Evolutionary conservation across 148 eudicot genomes (phyloP).

Genomic region (Chenopodium suecicum): DNA sequence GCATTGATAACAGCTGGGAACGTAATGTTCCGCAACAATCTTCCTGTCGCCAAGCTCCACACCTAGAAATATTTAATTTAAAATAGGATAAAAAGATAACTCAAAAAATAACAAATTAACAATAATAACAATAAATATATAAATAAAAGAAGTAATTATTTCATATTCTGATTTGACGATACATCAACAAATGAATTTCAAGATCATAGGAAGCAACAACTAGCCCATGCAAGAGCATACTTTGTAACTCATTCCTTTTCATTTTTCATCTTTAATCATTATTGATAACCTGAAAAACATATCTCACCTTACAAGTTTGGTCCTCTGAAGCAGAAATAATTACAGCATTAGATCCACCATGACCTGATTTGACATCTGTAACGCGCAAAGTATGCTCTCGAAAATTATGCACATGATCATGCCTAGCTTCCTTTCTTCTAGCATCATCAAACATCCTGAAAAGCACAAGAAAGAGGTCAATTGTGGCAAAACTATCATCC

Average conservation of each 20-base stretch:
- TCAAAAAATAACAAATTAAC: no score
- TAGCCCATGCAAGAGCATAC: not conserved
- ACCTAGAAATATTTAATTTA: conserved; percentile 37
- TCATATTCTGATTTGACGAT: no score
- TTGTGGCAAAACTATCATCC: not conserved
- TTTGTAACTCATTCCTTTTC: not conserved
- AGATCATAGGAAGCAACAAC: no score
- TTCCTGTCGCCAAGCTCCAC: conserved; percentile 76
- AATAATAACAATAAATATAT: no score
- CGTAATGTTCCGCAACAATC: conserved; percentile 58
- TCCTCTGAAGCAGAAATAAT: conserved; percentile 90
- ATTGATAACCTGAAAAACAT: not conserved
- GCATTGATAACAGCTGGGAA: conserved; percentile 80
- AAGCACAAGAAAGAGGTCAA: not conserved
- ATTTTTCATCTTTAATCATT: not conserved
- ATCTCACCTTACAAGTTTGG: conserved; percentile 78
- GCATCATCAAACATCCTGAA: conserved; percentile 74
- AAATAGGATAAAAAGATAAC: no score
- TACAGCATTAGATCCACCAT: conserved; percentile 83
- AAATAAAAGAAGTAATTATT: no score
- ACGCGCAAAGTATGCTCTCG: conserved; percentile 67
- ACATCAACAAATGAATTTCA: no score
- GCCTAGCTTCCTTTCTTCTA: conserved; percentile 52
- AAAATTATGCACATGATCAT: conserved; percentile 66
- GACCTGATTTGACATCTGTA: conserved; percentile 70